Evolutionary conservation across 2,329 filamentous ascomycete species (phyloP).

Genomic region (Colletotrichum navitas): DNA sequence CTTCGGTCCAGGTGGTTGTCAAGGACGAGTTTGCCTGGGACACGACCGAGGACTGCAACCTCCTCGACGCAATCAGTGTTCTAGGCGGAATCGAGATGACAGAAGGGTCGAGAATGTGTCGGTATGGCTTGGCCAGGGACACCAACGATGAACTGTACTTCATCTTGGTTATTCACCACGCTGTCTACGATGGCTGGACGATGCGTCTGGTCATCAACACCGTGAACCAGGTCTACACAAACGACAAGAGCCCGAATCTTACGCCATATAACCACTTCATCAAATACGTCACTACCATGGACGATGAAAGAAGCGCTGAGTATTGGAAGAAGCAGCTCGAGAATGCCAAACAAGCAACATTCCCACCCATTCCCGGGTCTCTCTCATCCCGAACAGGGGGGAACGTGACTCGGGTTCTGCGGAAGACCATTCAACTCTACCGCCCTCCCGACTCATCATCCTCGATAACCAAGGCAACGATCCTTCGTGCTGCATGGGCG

Average conservation of each 20-base stretch:
- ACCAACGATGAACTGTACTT: constrained; percentile 11
- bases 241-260: constrained; percentile 7
- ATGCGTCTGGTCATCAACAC: constrained; percentile 13
- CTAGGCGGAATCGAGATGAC: not conserved
- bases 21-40: constrained; percentile 29
- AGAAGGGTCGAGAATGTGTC: constrained; percentile 18
- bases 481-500: constrained; percentile 49
- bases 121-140: constrained; percentile 20
- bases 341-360: constrained; percentile 31
- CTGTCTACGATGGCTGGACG: constrained; percentile 22
- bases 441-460: not conserved
- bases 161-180: constrained; percentile 25
- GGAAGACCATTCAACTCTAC: constrained; percentile 3
- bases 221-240: constrained; percentile 24
- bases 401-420: constrained; percentile 1
- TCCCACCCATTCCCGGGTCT: constrained; percentile 24
- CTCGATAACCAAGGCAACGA: constrained; percentile 43
- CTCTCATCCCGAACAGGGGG: not conserved
- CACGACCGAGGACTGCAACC: not conserved
- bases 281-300: constrained; percentile 28
- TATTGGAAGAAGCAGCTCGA: constrained; percentile 42
- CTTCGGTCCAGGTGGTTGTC: constrained; percentile 39
- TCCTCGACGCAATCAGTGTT: not conserved
- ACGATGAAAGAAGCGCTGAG: constrained; percentile 16
- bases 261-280: constrained; percentile 36